Evolutionary conservation across 805 yeast genomes (phyloP).

Genomic region (Zygosaccharomyces siamensis): DNA sequence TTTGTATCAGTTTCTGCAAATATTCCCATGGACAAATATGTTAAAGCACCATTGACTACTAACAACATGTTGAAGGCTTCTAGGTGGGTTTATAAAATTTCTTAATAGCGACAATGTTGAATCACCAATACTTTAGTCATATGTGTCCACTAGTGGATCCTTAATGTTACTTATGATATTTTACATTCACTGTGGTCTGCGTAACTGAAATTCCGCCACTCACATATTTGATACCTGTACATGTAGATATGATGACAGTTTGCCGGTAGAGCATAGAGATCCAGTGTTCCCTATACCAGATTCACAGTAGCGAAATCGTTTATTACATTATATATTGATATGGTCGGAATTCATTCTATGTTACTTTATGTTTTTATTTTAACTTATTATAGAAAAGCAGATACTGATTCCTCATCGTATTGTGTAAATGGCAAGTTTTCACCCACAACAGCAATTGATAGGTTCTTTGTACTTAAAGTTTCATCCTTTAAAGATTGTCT

Average conservation of each 20-base stretch:
- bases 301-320: slow-evolving; percentile 4
- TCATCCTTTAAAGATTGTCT: slow-evolving; percentile 95
- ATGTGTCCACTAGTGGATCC: too few species aligned
- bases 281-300: background rate
- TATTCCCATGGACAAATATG: too few species aligned
- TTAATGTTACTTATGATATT: background rate
- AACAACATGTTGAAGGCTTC: too few species aligned
- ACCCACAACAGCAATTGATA: slow-evolving; percentile 93
- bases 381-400: slow-evolving; percentile 31
- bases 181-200: too few species aligned
- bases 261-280: background rate
- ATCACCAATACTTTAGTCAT: too few species aligned
- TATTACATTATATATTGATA: slow-evolving; percentile 4
- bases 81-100: too few species aligned
- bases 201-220: too few species aligned
- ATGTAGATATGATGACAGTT: too few species aligned
- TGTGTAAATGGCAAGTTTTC: slow-evolving; percentile 65
- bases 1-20: too few species aligned
- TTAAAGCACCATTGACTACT: too few species aligned
- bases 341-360: background rate
- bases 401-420: slow-evolving; percentile 81
- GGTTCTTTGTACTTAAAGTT: slow-evolving; percentile 76
- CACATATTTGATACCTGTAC: too few species aligned
- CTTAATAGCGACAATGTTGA: too few species aligned
- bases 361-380: background rate